Evolutionary conservation across 495 filamentous ascomycete species (phyloP).

Genomic region (Tuber microsphaerosporum): DNA sequence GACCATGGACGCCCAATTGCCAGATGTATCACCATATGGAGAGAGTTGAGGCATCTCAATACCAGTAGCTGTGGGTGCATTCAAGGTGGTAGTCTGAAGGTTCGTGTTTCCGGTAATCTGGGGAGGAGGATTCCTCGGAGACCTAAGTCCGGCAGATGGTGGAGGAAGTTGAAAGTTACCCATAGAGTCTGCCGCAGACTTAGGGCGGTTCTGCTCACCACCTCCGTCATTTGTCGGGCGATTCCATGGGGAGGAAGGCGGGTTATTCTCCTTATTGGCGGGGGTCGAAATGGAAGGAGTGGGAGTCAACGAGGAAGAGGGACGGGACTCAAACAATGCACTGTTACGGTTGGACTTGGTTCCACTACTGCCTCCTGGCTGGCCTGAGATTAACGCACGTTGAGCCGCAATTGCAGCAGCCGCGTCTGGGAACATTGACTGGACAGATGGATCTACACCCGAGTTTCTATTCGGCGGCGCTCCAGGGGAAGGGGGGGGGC

Average conservation of each 20-base stretch:
- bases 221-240: constrained; percentile 47
- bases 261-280: constrained; percentile 52
- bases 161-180: constrained; percentile 89
- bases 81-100: constrained; percentile 76
- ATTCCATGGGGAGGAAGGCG: constrained; percentile 73
- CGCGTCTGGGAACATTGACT: constrained; percentile 98
- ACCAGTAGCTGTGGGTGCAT: constrained; percentile 58
- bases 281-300: constrained; percentile 44
- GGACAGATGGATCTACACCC: constrained; percentile 84
- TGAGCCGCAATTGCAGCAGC: constrained; percentile 95
- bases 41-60: constrained; percentile 75
- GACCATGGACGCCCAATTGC: constrained; percentile 97
- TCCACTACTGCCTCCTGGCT: constrained; percentile 67
- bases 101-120: constrained; percentile 59
- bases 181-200: constrained; percentile 90
- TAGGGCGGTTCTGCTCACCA: constrained; percentile 59
- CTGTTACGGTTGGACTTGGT: constrained; percentile 93
- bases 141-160: constrained; percentile 71
- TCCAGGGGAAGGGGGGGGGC: constrained; percentile 60
- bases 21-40: constrained; percentile 69
- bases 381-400: constrained; percentile 92
- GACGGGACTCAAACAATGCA: constrained; percentile 69
- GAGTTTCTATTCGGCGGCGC: constrained; percentile 81
- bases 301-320: constrained; percentile 67
- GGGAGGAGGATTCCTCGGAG: constrained; percentile 56